Conservation (phyloP, 2,329 filamentous ascomycete genomes). For the Aspergillus costaricaensis region DNA sequence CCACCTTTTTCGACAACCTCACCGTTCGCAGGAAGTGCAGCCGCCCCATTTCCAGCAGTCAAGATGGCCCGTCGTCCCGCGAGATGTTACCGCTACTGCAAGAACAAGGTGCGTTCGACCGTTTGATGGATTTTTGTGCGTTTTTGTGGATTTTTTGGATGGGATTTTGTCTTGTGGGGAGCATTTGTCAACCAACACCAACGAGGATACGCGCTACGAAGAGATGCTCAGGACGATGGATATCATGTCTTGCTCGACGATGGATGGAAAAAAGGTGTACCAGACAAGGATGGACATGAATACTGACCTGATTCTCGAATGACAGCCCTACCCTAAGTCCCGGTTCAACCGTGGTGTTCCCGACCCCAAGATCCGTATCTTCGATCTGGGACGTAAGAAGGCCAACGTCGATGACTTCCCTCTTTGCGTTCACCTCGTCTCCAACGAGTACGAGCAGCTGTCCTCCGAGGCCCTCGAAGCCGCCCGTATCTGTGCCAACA, state of each 20-base stretch:
- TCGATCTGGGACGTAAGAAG: conserved; percentile 98
- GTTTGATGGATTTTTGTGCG: conserved; percentile 24
- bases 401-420: conserved; percentile 99
- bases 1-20: conserved; percentile 37
- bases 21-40: conserved; percentile 52
- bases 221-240: conserved; percentile 6
- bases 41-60: conserved; percentile 58
- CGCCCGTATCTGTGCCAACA: conserved; percentile 99
- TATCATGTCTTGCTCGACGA: background rate
- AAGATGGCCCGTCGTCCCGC: conserved; percentile 99
- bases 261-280: background rate
- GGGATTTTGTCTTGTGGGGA: conserved; percentile 37
- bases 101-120: conserved; percentile 86
- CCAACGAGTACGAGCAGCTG: conserved; percentile 99
- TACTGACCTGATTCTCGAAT: conserved; percentile 25
- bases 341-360: conserved; percentile 99
- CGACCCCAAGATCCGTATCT: conserved; percentile 85
- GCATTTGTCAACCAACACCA: background rate
- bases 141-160: conserved; percentile 31
- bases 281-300: background rate
- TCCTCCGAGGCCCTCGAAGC: conserved; percentile 99
- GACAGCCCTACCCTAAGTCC: conserved; percentile 95
- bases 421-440: conserved; percentile 97
- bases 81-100: conserved; percentile 99
- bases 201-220: conserved; percentile 1